Base-by-base conservation (phyloP, 768 basidiomycete genomes). In the Lactarius sp. region DNA sequence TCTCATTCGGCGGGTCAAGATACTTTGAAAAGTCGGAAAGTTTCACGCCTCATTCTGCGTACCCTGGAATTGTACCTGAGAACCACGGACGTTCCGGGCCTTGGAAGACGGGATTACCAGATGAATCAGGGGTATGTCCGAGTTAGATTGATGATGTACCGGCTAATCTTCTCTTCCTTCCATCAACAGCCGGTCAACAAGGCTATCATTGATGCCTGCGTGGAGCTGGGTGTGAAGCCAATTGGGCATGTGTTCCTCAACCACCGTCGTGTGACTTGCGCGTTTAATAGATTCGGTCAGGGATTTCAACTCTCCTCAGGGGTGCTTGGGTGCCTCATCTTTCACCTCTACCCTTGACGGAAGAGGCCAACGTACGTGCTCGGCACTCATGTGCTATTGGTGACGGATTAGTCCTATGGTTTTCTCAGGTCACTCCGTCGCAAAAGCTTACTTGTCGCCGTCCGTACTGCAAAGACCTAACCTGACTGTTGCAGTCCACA, bases 381-480 rank as follows among this genome's bases (percentile, higher is more conserved):
- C 27, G 27, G 27, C 27, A 27, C n/a, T 49, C n/a, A n/a, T 49
- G 9, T 22, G 5, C 8, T 22, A 10, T 22, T 49, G 47, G 47
- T 37, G 12, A 37, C 37, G 12, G 37, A 37, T 37, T 49, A 49
- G 6, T 6, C 20, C n/a, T 22, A 49, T 22, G 20, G n/a, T 9
- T n/a, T 14, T 18, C 22, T 2, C 42, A 61, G 60, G 60, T 10
- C 42, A 61, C 44, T 61, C 60, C 33, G 52, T 61, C 14, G 60
- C 60, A 12, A 42, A 31, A 18, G 60, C 60, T 7, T 61, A 61
- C 20, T 52, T 61, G 6, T 41, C 60, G 16, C 60, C 60, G 9
- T 41, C 52, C 42, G 60, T 88, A 3, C 77, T 54, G 20, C 10
- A 44, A n/a, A 12, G 60, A 20, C 36, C 52, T n/a, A 61, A 61